phyloP scores from a whole-genome alignment of 495 filamentous ascomycete genomes.

The Xylaria flabelliformis region DNA sequence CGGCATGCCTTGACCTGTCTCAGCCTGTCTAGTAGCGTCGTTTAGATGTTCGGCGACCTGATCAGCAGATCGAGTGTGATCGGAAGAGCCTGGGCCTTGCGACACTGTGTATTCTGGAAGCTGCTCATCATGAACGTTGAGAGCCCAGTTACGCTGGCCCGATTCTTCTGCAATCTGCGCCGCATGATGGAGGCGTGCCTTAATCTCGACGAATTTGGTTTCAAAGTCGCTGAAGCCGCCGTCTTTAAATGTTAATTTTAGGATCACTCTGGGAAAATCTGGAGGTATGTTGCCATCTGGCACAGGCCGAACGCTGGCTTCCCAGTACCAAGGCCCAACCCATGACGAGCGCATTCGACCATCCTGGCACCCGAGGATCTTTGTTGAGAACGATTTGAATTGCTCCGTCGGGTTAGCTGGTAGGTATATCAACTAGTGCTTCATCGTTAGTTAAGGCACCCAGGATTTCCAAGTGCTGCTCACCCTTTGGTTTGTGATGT shows the following conservation, averaged over 20 bases:
- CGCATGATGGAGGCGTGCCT: constrained; percentile 80
- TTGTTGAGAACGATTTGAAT: constrained; percentile 87
- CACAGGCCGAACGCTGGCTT: constrained; percentile 77
- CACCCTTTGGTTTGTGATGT: constrained; percentile 92
- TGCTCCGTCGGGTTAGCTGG: constrained; percentile 69
- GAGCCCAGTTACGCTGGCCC: constrained; percentile 55
- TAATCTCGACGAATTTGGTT: constrained; percentile 80
- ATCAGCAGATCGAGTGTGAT: constrained; percentile 32
- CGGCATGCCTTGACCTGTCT: constrained; percentile 55
- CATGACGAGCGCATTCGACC: constrained; percentile 90
- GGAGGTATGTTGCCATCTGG: constrained; percentile 83
- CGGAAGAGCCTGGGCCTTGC: constrained; percentile 27
- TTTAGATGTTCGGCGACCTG: constrained; percentile 22
- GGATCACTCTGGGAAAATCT: constrained; percentile 71
- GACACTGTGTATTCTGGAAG: constrained; percentile 78
- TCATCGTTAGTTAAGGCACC: constrained; percentile 20
- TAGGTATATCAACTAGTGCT: constrained; percentile 81
- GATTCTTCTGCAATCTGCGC: constrained; percentile 67
- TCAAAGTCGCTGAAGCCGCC: constrained; percentile 95
- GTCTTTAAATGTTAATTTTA: constrained; percentile 90
- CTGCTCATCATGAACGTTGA: constrained; percentile 76
- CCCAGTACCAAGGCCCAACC: constrained; percentile 97
- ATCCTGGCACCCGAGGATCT: constrained; percentile 84
- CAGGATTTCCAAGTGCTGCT: constrained; percentile 30
- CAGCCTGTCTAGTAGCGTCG: constrained; percentile 33